phyloP scores from a whole-genome alignment of 805 yeast genomes.

The Cyberlindnera galapagoensis region DNA sequence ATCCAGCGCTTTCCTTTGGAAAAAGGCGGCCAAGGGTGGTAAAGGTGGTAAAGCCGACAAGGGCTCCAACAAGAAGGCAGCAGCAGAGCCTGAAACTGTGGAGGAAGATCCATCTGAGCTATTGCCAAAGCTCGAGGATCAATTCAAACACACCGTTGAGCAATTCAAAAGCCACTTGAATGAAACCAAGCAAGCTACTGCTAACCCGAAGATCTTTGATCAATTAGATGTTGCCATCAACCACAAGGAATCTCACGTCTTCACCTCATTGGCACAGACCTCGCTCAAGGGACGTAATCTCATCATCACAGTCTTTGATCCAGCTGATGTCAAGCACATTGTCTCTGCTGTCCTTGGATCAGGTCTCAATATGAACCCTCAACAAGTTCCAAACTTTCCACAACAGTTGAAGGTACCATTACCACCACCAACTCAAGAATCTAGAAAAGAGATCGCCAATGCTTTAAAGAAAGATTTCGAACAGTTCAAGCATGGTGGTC shows the following conservation, averaged over 20 bases:
- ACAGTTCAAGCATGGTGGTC: slow-evolving; percentile 44
- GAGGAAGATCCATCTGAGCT: slow-evolving; percentile 19
- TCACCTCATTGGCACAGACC: slow-evolving; percentile 66
- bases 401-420: slow-evolving; percentile 68
- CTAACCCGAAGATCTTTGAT: slow-evolving; percentile 64
- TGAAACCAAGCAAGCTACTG: slow-evolving; percentile 63
- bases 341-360: slow-evolving; percentile 66
- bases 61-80: slow-evolving; percentile 2
- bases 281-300: slow-evolving; percentile 59
- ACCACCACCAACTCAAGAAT: slow-evolving; percentile 69
- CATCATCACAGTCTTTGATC: slow-evolving; percentile 85
- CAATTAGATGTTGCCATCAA: slow-evolving; percentile 43
- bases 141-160: slow-evolving; percentile 43
- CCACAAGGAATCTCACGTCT: slow-evolving; percentile 39
- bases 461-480: slow-evolving; percentile 64
- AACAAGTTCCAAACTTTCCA: slow-evolving; percentile 61
- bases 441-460: slow-evolving; percentile 47
- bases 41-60: slow-evolving; percentile 7
- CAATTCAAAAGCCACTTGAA: slow-evolving; percentile 48
- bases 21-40: slow-evolving; percentile 17
- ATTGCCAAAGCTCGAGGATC: slow-evolving; percentile 11
- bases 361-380: slow-evolving; percentile 73
- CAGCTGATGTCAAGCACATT: slow-evolving; percentile 60
- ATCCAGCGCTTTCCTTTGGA: slow-evolving; percentile 3
- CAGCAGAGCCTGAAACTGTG: slow-evolving; percentile 7